Base-by-base conservation (phyloP, 495 filamentous ascomycete species). In the Tuber borchii region DNA sequence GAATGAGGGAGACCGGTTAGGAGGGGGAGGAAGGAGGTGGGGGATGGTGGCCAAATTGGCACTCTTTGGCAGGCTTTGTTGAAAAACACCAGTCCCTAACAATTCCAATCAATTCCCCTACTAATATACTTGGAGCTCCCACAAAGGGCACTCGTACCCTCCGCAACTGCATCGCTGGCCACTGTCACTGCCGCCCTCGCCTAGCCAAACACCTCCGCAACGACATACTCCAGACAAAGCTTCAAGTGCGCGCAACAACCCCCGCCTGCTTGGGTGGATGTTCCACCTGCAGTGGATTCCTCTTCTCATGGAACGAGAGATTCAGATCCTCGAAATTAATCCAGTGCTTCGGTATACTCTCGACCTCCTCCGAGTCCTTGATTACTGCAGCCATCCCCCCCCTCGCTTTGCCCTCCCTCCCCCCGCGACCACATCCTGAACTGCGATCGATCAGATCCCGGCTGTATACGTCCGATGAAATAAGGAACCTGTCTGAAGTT, bases 61-160 rank as follows among this genome's bases (percentile, higher is more conserved):
- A n/a, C n/a, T n/a, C n/a, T n/a, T n/a, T n/a, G n/a, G n/a, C n/a
- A n/a, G n/a, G n/a, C n/a, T n/a, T n/a, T n/a, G n/a, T n/a, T n/a
- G n/a, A n/a, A n/a, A n/a, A n/a, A n/a, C n/a, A n/a, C n/a, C 95
- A 82, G 92, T 97, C 6, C 96, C 95, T 3, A 99, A 87, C 8
- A 98, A 87, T 85, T 99, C 95, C 9, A 99, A 90, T 96, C 95
- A 99, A 80, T 93, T 91, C 61, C 91, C 93, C 83, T 93, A 90
- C 90, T 95, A 97, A 86, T 92, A 94, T 22, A 99, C 93, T 83
- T 99, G 96, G 17, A 99, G 87, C 79, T 99, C 95, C 93, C 93
- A 99, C 0, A 91, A 94, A 0, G 95, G 95, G 65, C 83, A 70
- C 86, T 84, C 14, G 83, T 83, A 71, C 84, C 85, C 56, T 65